A percentile compares a stretch with the other conserved stretches of the same genome.
phyloP scores from a whole-genome alignment of 345 rosid species.

The Toxicodendron radicans region DNA sequence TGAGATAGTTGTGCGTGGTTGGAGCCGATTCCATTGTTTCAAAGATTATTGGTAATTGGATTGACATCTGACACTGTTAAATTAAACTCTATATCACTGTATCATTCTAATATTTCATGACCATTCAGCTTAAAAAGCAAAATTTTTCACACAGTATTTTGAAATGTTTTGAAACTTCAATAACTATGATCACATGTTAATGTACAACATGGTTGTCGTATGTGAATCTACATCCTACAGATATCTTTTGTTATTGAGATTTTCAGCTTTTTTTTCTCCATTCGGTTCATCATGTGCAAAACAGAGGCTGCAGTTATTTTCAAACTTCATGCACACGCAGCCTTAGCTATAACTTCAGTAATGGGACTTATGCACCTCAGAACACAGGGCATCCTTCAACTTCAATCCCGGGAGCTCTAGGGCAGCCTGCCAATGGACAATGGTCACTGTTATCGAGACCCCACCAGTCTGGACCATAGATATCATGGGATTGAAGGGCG shows the following conservation, averaged over 20 bases:
- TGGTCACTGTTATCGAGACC: slow-evolving; percentile 47
- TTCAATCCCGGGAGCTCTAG: slow-evolving; percentile 41
- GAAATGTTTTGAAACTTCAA: neutral
- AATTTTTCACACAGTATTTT: neutral
- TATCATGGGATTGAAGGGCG: slow-evolving; percentile 32
- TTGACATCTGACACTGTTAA: neutral
- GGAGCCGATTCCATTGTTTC: slow-evolving; percentile 54
- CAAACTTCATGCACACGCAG: neutral
- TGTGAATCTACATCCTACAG: neutral
- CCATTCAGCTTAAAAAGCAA: neutral
- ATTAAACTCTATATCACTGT: neutral
- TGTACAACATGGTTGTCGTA: neutral
- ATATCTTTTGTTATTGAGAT: neutral
- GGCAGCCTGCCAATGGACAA: slow-evolving; percentile 46
- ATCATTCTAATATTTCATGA: neutral
- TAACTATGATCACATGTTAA: neutral
- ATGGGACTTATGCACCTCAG: neutral
- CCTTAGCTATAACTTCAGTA: neutral
- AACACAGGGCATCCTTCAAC: slow-evolving; percentile 42
- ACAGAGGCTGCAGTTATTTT: neutral
- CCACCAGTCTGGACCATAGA: slow-evolving; percentile 53
- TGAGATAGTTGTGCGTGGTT: slow-evolving; percentile 43
- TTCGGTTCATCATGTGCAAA: neutral
- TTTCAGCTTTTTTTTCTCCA: neutral
- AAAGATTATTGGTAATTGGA: slow-evolving; percentile 42